Percentiles rank a stretch among this genome's conserved stretches.
These are phyloP conservation scores for Apiotrichum sp. DNA, from an alignment of 1,284 basidiomycete genomes.

Conservation along the genomic window DNA sequence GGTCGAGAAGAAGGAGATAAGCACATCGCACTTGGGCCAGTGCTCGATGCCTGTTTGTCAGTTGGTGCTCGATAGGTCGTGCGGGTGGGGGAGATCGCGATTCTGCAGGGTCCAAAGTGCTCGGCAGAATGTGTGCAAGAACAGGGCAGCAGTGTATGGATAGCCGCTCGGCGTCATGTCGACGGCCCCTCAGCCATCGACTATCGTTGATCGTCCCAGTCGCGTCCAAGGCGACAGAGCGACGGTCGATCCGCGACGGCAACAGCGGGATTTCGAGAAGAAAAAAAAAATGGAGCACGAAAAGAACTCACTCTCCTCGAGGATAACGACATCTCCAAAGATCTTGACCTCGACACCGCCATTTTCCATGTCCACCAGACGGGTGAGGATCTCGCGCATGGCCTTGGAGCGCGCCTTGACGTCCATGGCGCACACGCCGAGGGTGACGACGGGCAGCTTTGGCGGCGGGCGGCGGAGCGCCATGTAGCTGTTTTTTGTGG, in stretches of 20 bases:
- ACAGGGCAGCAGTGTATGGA: no score
- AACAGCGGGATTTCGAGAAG: no score
- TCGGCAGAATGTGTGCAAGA: no score
- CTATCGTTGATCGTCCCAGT: no score
- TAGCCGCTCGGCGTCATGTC: no score
- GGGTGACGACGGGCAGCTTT: slow-evolving; percentile 48
- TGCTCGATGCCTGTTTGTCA: slow-evolving; percentile 72
- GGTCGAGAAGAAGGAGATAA: slow-evolving; percentile 98
- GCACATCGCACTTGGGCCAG: slow-evolving; percentile 94
- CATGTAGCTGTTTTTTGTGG: background rate
- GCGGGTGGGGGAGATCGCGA: no score
- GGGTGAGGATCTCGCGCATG: slow-evolving; percentile 88
- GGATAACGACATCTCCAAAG: slow-evolving; percentile 96
- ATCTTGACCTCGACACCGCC: slow-evolving; percentile 89
- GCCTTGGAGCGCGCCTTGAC: slow-evolving; percentile 90
- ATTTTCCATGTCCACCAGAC: slow-evolving; percentile 73
- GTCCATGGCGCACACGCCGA: slow-evolving; percentile 94
- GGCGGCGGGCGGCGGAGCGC: slow-evolving; percentile 1
- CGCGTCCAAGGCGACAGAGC: no score
- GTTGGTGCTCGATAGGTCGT: background rate
- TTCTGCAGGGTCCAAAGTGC: no score
- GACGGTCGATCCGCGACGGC: no score
- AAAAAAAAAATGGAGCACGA: no score
- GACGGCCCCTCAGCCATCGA: no score
- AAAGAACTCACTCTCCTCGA: slow-evolving; percentile 71